Evolutionary conservation across 1,284 basidiomycete species (phyloP).

Genomic region (Fomes fomentarius): DNA sequence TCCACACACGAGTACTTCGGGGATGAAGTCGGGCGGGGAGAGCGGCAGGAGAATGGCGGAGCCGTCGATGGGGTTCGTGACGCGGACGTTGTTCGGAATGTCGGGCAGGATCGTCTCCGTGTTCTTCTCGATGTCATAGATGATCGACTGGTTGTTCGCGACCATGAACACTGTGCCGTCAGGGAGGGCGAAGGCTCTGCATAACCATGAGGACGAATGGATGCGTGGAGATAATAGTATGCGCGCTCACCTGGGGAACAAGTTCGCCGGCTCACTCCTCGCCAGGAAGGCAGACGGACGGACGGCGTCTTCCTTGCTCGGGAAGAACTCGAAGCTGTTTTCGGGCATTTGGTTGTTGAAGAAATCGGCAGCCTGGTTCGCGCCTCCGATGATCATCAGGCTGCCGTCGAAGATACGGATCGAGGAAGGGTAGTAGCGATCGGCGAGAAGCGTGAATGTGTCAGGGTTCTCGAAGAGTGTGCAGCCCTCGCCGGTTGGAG

Average conservation of each 20-base stretch:
- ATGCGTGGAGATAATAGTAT: background rate
- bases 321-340: slow-evolving; percentile 73
- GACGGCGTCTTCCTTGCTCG: slow-evolving; percentile 51
- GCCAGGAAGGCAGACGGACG: slow-evolving; percentile 49
- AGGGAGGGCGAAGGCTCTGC: slow-evolving; percentile 25
- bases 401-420: slow-evolving; percentile 48
- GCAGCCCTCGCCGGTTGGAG: slow-evolving; percentile 41
- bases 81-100: slow-evolving; percentile 50
- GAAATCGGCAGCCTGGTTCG: slow-evolving; percentile 66
- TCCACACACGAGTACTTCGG: slow-evolving; percentile 55
- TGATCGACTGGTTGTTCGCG: slow-evolving; percentile 44
- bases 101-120: slow-evolving; percentile 44
- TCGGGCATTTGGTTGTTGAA: slow-evolving; percentile 71
- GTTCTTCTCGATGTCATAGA: slow-evolving; percentile 29
- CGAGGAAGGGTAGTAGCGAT: slow-evolving; percentile 48
- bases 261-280: slow-evolving; percentile 22
- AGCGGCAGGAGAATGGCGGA: slow-evolving; percentile 52
- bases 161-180: slow-evolving; percentile 47
- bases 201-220: background rate
- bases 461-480: slow-evolving; percentile 42
- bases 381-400: slow-evolving; percentile 56
- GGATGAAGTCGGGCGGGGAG: slow-evolving; percentile 47
- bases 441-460: slow-evolving; percentile 38
- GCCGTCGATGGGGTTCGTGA: slow-evolving; percentile 45
- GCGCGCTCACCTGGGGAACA: slow-evolving; percentile 26